Conservation (phyloP, 306 rosid species). For the Glycine latifolia region DNA sequence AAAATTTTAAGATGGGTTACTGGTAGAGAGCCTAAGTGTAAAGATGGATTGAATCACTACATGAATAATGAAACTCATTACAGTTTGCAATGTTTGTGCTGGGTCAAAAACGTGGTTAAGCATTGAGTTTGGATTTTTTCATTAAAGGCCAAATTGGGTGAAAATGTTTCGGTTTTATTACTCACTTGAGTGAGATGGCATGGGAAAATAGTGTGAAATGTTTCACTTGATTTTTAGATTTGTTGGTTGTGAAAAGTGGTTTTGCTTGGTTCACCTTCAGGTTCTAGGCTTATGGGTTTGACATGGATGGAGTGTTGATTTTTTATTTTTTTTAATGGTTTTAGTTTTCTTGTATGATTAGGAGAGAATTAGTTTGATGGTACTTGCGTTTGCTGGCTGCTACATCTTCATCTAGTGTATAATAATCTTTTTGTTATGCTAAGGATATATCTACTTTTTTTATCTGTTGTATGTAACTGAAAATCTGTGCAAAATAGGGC, state of each 20-base stretch:
- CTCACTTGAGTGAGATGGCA: background rate
- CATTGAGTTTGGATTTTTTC: background rate
- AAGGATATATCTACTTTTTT: background rate
- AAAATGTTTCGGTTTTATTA: background rate
- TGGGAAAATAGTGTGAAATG: background rate
- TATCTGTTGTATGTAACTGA: background rate
- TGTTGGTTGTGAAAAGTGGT: background rate
- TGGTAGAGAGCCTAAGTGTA: background rate
- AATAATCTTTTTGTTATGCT: background rate
- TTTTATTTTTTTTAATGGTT: background rate
- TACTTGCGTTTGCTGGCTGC: background rate
- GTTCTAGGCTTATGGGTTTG: background rate
- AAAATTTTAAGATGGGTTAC: slow-evolving; percentile 26
- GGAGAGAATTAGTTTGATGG: background rate
- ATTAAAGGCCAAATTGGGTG: background rate
- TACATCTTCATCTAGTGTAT: background rate
- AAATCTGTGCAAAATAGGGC: background rate
- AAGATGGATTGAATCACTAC: background rate
- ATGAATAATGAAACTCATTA: background rate
- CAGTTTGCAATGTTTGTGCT: slow-evolving; percentile 7
- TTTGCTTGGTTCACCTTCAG: background rate
- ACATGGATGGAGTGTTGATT: background rate
- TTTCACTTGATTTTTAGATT: background rate
- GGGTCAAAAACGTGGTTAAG: background rate
- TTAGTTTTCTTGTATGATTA: background rate